Percentiles rank a stretch among this genome's conserved stretches.
Evolutionary conservation across 805 yeast species (phyloP).

Genomic region (Kluyveromyces aestuarii): DNA sequence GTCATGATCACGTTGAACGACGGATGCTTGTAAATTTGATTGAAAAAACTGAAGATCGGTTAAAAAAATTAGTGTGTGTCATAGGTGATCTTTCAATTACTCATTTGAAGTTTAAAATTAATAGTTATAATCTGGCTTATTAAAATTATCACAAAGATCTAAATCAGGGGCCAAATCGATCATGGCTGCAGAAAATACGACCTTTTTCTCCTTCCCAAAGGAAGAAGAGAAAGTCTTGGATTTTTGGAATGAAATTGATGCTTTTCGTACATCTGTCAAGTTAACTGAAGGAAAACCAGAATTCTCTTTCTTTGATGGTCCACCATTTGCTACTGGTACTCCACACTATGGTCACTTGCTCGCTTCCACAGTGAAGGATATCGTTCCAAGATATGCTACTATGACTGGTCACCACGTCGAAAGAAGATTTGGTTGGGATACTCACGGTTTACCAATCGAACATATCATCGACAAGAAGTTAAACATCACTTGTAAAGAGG

Average conservation of each 20-base stretch:
- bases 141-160: not conserved
- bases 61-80: no score
- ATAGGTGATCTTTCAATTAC: no score
- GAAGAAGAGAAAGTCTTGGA: conserved; percentile 80
- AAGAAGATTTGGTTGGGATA: conserved; percentile 99
- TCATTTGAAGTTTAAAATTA: no score
- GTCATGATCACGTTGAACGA: no score
- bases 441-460: conserved; percentile 98
- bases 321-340: conserved; percentile 99
- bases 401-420: conserved; percentile 96
- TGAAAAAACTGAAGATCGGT: no score
- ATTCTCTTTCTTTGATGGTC: conserved; percentile 95
- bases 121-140: no score
- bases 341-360: conserved; percentile 98
- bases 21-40: no score
- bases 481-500: conserved; percentile 87
- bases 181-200: conserved; percentile 19
- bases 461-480: conserved; percentile 97
- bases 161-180: not conserved
- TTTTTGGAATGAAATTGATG: conserved; percentile 85
- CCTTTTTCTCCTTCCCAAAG: conserved; percentile 64
- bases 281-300: conserved; percentile 78
- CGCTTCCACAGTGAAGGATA: conserved; percentile 95
- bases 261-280: conserved; percentile 82
- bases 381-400: conserved; percentile 94